phyloP scores from a whole-genome alignment of 2,329 filamentous ascomycete genomes.

The Paraphoma sp. region DNA sequence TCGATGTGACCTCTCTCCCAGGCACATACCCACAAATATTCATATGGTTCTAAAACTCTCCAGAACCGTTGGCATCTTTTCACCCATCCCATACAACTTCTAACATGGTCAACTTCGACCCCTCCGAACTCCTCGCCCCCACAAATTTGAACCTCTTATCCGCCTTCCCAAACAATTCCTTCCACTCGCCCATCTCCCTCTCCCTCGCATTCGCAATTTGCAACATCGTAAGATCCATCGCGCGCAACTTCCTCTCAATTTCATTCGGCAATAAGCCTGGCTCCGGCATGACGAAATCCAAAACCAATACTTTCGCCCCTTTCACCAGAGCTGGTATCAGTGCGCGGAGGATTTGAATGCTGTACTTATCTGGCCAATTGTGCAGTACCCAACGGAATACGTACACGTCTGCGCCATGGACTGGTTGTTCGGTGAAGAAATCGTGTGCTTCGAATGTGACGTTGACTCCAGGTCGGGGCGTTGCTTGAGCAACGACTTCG shows the following conservation, averaged over 20 bases:
- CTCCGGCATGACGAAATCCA: neutral
- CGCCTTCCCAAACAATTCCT: constrained; percentile 48
- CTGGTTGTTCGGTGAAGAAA: constrained; percentile 21
- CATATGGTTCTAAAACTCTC: too few relatives aligned
- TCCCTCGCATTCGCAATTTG: constrained; percentile 55
- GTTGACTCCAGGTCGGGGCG: too few relatives aligned
- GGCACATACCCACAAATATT: too few relatives aligned
- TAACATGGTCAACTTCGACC: constrained; percentile 7
- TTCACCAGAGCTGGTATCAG: constrained; percentile 26
- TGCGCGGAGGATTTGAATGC: constrained; percentile 13
- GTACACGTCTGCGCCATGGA: constrained; percentile 39
- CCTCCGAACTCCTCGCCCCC: constrained; percentile 6
- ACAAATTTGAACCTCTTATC: constrained; percentile 51
- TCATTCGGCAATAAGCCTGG: constrained; percentile 6
- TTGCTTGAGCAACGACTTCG: constrained; percentile 11
- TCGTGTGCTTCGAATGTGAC: constrained; percentile 9
- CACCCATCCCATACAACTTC: constrained; percentile 7
- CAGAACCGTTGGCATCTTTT: neutral
- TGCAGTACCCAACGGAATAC: constrained; percentile 49
- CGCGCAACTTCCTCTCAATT: constrained; percentile 5
- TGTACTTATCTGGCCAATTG: constrained; percentile 47
- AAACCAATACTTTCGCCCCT: constrained; percentile 21
- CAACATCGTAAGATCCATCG: constrained; percentile 57
- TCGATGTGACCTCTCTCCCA: too few relatives aligned
- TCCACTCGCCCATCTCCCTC: constrained; percentile 52